Evolutionary conservation across 2,329 filamentous ascomycete species (phyloP).

Genomic region (Pestalotiopsis fici): DNA sequence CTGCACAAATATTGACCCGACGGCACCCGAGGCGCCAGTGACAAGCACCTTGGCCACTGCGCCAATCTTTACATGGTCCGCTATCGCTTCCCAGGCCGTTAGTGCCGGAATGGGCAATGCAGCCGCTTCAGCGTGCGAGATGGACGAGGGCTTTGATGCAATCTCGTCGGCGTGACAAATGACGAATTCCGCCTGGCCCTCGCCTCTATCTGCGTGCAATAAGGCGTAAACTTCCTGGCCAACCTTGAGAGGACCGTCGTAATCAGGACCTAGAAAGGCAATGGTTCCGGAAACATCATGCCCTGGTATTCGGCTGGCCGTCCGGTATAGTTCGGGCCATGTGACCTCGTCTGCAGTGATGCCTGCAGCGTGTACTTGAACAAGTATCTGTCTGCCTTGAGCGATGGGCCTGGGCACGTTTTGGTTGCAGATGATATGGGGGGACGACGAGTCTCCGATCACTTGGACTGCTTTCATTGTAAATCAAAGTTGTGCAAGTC

Average conservation of each 20-base stretch:
- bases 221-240: constrained; percentile 29
- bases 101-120: constrained; percentile 32
- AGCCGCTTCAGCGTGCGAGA: constrained; percentile 25
- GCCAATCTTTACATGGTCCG: constrained; percentile 10
- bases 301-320: constrained; percentile 29
- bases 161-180: constrained; percentile 17
- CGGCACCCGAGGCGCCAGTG: constrained; percentile 31
- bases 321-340: constrained; percentile 33
- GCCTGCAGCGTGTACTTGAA: constrained; percentile 32
- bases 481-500: too few species aligned
- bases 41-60: constrained; percentile 21
- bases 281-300: constrained; percentile 36
- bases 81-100: constrained; percentile 30
- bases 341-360: constrained; percentile 34
- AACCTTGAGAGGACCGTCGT: not conserved
- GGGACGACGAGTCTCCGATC: constrained; percentile 21
- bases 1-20: constrained; percentile 30
- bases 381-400: constrained; percentile 22
- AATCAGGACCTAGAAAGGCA: constrained; percentile 20
- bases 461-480: constrained; percentile 35
- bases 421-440: constrained; percentile 15
- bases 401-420: constrained; percentile 19
- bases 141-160: constrained; percentile 19
- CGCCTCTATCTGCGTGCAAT: constrained; percentile 18
- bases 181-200: constrained; percentile 26